These are phyloP conservation scores for Phytophthora fragariaefolia DNA, from an alignment of 352 stramenopile genomes.

Conservation along the genomic window DNA sequence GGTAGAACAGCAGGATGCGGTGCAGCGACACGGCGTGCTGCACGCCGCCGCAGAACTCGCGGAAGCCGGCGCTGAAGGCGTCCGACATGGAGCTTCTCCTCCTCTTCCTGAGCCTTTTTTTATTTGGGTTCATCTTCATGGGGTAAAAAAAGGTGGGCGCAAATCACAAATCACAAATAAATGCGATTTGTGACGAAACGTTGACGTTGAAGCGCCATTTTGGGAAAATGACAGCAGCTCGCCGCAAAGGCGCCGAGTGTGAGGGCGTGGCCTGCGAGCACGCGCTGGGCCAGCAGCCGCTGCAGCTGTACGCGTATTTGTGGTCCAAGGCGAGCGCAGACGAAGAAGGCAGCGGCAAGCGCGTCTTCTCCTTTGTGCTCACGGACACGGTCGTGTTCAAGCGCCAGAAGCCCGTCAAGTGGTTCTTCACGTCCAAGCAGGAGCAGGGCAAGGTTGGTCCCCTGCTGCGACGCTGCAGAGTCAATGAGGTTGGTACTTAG, in stretches of 20 bases:
- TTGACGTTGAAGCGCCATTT: slow-evolving; percentile 30
- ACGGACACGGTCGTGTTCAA: slow-evolving; percentile 80
- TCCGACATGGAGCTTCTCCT: slow-evolving; percentile 38
- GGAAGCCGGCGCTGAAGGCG: slow-evolving; percentile 69
- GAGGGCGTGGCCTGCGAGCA: slow-evolving; percentile 74
- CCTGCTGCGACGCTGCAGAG: no score
- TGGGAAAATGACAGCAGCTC: slow-evolving; percentile 21
- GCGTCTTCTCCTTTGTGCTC: slow-evolving; percentile 55
- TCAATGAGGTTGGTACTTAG: no score
- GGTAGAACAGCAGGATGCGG: slow-evolving; percentile 86
- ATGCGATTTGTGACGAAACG: slow-evolving; percentile 25
- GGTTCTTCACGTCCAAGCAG: slow-evolving; percentile 80
- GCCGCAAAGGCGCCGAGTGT: slow-evolving; percentile 54
- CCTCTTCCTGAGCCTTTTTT: no score
- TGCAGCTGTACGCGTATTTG: slow-evolving; percentile 69
- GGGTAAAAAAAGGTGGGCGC: neutral
- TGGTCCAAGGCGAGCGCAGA: slow-evolving; percentile 48
- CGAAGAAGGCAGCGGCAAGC: slow-evolving; percentile 16
- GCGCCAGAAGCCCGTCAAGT: slow-evolving; percentile 67
- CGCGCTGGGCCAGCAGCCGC: slow-evolving; percentile 60
- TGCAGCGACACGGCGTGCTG: slow-evolving; percentile 88
- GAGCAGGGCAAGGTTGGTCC: slow-evolving; percentile 66
- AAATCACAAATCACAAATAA: slow-evolving; percentile 4
- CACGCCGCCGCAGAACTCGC: slow-evolving; percentile 86
- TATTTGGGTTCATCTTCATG: no score